Evolutionary conservation across 73 alveolate genomes (phyloP), one percentile per base, ranked within the genome.

Genomic region (Paramecium sonneborni): DNA sequence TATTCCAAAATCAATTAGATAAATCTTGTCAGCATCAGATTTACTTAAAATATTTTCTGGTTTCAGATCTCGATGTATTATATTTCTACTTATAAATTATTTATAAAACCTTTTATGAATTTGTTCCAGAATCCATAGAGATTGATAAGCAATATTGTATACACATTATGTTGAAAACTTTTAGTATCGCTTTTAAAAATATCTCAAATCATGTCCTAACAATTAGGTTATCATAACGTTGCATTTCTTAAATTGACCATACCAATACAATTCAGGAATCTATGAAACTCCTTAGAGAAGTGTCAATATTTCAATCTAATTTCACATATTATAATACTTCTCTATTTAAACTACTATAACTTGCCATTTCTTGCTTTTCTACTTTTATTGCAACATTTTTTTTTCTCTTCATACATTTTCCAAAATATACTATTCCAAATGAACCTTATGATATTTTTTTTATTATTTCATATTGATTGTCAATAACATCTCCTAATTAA

Each of bases 221-320:
- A 96, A 62, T 26, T 94, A 95, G 72, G 96, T 95, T 26, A 97
- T 97, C 97, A 97, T 93, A 38, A 96, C 95, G 76, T 95, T 85
- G 37, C 85, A 68, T 23, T 76, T 92, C 21, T 93, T 93, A 26
- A 67, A 85, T 18, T 55, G 21, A 12, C 97, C 97, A 87, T 62
- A 72, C 96, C 97, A 94, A 24, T 48, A 57, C 23, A 94, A 26
- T 76, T 93, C 79, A 6, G 97, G 97, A 21, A 94, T 76, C 18
- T 69, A 86, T 8, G 88, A 20, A 38, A 62, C 94, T 23, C 85
- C 85, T 30, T 79, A 1, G 23, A 90, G 68, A 12, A 15, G 12
- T 11, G 24, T 85, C 21, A 90, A 44, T 6, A 79, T 48, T 41
- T 90, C 88, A 23, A 46, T 52, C 90, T 79, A 18, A 85, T 52